Evolutionary conservation across 305 asterid genomes (phyloP).

Genomic region (Euphrasia arctica): DNA sequence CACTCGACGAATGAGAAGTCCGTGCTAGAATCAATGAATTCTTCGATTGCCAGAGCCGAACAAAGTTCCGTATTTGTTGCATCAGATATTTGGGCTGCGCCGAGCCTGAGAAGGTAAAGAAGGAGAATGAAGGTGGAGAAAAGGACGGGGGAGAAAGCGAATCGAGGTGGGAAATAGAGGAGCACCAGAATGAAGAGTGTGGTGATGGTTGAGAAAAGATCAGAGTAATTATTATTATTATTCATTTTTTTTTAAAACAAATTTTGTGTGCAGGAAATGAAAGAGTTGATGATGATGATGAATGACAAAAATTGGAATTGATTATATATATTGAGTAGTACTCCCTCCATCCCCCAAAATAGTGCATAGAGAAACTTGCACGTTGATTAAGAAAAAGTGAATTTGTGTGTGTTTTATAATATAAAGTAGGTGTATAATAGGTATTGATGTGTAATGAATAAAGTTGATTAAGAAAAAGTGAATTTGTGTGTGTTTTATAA

Average conservation of each 20-base stretch:
- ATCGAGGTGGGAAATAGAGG: slow-evolving; percentile 55
- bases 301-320: too few species aligned
- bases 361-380: too few species aligned
- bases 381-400: too few species aligned
- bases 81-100: slow-evolving; percentile 41
- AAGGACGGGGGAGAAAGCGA: slow-evolving; percentile 50
- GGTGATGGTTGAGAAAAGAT: slow-evolving; percentile 45
- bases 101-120: slow-evolving; percentile 59
- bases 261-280: too few species aligned
- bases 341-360: too few species aligned
- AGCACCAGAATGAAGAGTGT: slow-evolving; percentile 55
- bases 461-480: too few species aligned
- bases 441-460: too few species aligned
- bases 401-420: too few species aligned
- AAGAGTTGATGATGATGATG: too few species aligned
- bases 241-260: slow-evolving; percentile 14
- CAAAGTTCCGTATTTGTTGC: slow-evolving; percentile 12
- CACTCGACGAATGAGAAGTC: slow-evolving; percentile 54
- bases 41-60: slow-evolving; percentile 18
- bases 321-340: too few species aligned
- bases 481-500: too few species aligned
- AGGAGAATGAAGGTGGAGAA: slow-evolving; percentile 49
- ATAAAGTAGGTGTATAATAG: too few species aligned
- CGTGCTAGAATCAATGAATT: neutral
- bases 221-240: slow-evolving; percentile 24